Conservation (phyloP, 2,329 filamentous ascomycete species). For the Epichloe sibirici region DNA sequence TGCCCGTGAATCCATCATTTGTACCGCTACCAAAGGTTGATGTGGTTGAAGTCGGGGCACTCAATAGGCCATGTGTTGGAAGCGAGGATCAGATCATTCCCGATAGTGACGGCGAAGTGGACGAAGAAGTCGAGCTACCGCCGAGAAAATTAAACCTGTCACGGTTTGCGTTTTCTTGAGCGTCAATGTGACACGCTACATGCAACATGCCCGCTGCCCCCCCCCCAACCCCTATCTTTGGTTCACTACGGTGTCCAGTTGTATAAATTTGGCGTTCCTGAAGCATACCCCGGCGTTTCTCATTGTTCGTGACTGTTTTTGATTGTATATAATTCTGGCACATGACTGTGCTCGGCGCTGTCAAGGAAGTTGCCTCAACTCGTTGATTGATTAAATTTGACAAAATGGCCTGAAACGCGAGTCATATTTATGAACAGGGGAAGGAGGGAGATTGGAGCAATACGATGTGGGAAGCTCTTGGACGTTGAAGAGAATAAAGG, state of each 20-base stretch:
- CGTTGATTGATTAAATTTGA: background rate
- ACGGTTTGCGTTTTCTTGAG: conserved; percentile 30
- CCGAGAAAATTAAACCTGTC: conserved; percentile 33
- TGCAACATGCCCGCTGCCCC: background rate
- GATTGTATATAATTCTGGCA: background rate
- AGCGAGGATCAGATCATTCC: conserved; percentile 46
- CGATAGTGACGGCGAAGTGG: conserved; percentile 38
- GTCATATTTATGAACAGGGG: too few relatives aligned
- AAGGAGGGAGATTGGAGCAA: background rate
- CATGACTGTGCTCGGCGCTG: background rate
- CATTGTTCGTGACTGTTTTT: background rate
- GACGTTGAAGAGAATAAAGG: background rate
- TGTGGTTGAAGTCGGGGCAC: conserved; percentile 37
- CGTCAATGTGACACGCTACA: background rate
- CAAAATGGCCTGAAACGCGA: too few relatives aligned
- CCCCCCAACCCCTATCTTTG: background rate
- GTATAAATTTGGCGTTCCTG: background rate
- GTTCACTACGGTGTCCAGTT: background rate
- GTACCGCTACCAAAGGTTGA: conserved; percentile 44
- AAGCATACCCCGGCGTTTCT: conserved; percentile 8
- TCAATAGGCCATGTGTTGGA: conserved; percentile 31
- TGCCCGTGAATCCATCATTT: conserved; percentile 40
- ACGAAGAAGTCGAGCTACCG: conserved; percentile 21
- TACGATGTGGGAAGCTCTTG: background rate
- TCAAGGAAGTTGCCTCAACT: background rate